Evolutionary conservation across 345 rosid species (phyloP), one percentile per base, ranked within the genome.

Genomic region (Eutrema heterophyllum): DNA sequence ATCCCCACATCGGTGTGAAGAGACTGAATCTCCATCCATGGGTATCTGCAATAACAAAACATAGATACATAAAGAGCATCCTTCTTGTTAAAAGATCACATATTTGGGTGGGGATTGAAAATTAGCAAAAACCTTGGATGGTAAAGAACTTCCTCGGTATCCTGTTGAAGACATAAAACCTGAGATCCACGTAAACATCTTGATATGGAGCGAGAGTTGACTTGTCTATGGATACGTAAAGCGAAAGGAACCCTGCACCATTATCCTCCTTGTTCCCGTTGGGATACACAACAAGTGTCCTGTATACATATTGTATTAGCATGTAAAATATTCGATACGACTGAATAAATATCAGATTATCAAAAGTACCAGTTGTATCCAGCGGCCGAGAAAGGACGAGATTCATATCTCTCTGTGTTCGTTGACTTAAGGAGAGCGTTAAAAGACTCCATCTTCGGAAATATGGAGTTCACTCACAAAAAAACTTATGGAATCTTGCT

Each of bases 111-210:
- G n/a, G n/a, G n/a, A 56, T 58, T 35, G 2, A 24, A 24, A 64
- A 3, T 29, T 48, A 18, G 15, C 13, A 61, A 44, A 35, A 62
- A 76, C 65, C 71, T 76, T 76, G 79, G 10, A 76, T 36, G 16
- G 71, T 76, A 13, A 76, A 56, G 67, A 70, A 76, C 52, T 69
- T 76, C 44, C 7, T 62, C 66, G 55, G 71, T n/a, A 15, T 55
- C 38, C 43, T 54, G 66, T 70, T 76, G 60, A 11, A 70, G 45
- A 76, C 24, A 66, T 69, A 70, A 54, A 76, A 76, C 70, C 59
- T 69, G 30, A 76, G 56, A 51, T 75, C 79, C 9, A 36, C 79
- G 32, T 51, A 51, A 59, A 75, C 64, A 16, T 51, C 73, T 41
- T 60, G 69, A 0, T 44, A 57, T 5, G 41, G 29, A n/a, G 56